Evolutionary conservation across 2,329 filamentous ascomycete genomes (phyloP).

Genomic region (Cercospora berteroae): DNA sequence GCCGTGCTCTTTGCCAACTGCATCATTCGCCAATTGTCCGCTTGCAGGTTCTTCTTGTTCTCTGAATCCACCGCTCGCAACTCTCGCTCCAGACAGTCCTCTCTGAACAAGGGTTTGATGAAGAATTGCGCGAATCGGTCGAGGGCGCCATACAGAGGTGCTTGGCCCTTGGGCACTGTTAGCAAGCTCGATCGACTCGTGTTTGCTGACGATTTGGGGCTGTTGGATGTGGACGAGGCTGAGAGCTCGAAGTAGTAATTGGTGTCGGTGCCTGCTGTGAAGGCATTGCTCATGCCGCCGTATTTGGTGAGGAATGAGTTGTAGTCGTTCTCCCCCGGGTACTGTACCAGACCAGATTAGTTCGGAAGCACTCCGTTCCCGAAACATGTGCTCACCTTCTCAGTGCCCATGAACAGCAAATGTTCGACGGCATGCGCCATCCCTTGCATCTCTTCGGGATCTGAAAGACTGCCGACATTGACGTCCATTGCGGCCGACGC

Average conservation of each 20-base stretch:
- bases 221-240: slow-evolving; percentile 64
- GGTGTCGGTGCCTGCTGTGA: slow-evolving; percentile 87
- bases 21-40: slow-evolving; percentile 80
- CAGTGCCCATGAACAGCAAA: slow-evolving; percentile 95
- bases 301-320: slow-evolving; percentile 87
- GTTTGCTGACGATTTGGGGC: slow-evolving; percentile 42
- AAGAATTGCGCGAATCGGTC: slow-evolving; percentile 96
- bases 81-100: slow-evolving; percentile 81
- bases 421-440: slow-evolving; percentile 97
- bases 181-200: slow-evolving; percentile 39
- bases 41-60: slow-evolving; percentile 96
- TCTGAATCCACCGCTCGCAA: slow-evolving; percentile 88
- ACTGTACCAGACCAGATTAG: slow-evolving; percentile 51
- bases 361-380: neutral
- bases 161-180: slow-evolving; percentile 42
- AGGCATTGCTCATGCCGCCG: slow-evolving; percentile 91
- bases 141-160: slow-evolving; percentile 75
- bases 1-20: slow-evolving; percentile 87
- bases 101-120: slow-evolving; percentile 79
- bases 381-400: slow-evolving; percentile 61
- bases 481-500: slow-evolving; percentile 93
- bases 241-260: slow-evolving; percentile 98
- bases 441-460: slow-evolving; percentile 84
- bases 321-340: slow-evolving; percentile 93
- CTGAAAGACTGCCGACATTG: slow-evolving; percentile 93